These are phyloP conservation scores for Sindora glabra DNA, from an alignment of 306 rosid species.

Conservation along the genomic window DNA sequence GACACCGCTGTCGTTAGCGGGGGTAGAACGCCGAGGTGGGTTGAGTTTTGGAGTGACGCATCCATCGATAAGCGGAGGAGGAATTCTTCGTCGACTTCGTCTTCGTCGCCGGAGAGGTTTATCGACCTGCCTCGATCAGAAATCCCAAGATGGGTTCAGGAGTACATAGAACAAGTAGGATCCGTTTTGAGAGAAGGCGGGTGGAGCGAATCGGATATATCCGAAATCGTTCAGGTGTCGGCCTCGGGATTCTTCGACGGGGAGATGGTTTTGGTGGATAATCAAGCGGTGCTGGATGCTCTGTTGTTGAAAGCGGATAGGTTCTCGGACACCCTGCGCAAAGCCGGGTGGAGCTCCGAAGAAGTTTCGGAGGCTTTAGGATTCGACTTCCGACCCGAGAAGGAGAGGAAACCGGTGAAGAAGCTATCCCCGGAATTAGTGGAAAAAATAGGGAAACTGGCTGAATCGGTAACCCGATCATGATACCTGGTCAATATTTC, in stretches of 20 bases:
- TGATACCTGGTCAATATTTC: conserved; percentile 11
- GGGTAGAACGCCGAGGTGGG: conserved; percentile 90
- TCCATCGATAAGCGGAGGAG: conserved; percentile 72
- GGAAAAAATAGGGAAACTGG: conserved; percentile 74
- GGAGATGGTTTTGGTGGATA: conserved; percentile 73
- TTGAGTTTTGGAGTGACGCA: conserved; percentile 95
- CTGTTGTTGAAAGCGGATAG: conserved; percentile 66
- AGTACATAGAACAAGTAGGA: conserved; percentile 68
- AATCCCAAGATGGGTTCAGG: conserved; percentile 75
- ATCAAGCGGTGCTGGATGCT: conserved; percentile 80
- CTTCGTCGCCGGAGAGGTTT: conserved; percentile 68
- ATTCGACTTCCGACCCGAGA: conserved; percentile 84
- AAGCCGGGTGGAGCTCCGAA: conserved; percentile 99
- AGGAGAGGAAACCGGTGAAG: conserved; percentile 68
- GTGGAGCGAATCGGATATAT: conserved; percentile 78
- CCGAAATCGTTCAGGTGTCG: conserved; percentile 69
- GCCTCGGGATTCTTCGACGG: conserved; percentile 78
- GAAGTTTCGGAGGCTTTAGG: conserved; percentile 88
- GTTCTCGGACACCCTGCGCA: conserved; percentile 74
- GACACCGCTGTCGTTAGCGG: conserved; percentile 42
- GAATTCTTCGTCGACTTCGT: conserved; percentile 39
- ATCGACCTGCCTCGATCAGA: conserved; percentile 46
- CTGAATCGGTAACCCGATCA: conserved; percentile 79
- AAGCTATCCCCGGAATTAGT: conserved; percentile 77
- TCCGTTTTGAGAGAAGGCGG: conserved; percentile 72